These are phyloP conservation scores for Cryptococcus sp. DNA, from an alignment of 1,284 basidiomycete species.

Conservation along the genomic window DNA sequence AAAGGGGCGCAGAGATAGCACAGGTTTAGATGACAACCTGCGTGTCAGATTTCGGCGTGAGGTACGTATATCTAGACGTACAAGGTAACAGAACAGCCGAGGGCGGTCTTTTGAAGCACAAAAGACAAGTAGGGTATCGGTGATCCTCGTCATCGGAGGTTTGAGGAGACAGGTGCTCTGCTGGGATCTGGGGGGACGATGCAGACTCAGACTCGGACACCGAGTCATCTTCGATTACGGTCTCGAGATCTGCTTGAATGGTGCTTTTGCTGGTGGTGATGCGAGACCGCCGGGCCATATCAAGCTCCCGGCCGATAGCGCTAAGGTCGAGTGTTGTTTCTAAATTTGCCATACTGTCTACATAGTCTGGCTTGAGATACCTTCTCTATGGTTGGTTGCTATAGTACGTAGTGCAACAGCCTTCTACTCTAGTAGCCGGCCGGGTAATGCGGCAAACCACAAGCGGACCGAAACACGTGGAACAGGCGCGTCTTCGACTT, in stretches of 20 bases:
- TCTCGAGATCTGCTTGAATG: background rate
- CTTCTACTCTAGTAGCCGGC: too few species aligned
- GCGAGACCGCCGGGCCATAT: conserved; percentile 9
- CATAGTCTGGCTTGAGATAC: too few species aligned
- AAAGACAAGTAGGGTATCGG: conserved; percentile 24
- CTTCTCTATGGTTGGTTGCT: background rate
- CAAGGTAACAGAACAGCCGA: conserved; percentile 36
- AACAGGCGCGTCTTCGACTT: too few species aligned
- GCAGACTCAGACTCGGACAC: background rate
- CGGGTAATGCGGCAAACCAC: too few species aligned
- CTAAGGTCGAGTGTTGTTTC: conserved; percentile 7
- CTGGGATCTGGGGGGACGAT: background rate
- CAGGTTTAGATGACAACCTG: conserved; percentile 40
- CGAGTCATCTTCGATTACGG: background rate
- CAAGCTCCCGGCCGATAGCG: conserved; percentile 13
- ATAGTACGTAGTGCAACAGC: background rate
- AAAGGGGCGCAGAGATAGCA: conserved; percentile 38
- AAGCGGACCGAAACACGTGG: too few species aligned
- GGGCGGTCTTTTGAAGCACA: conserved; percentile 32
- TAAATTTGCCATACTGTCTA: background rate
- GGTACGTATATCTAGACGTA: conserved; percentile 10
- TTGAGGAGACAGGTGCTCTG: too few species aligned
- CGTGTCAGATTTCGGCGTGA: background rate
- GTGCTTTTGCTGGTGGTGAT: background rate
- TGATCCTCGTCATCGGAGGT: background rate